A percentile compares a stretch with the other conserved stretches of the same genome.
Evolutionary conservation across 257 asterid genomes (phyloP).

Genomic region (Nicotiana obtusifolia): DNA sequence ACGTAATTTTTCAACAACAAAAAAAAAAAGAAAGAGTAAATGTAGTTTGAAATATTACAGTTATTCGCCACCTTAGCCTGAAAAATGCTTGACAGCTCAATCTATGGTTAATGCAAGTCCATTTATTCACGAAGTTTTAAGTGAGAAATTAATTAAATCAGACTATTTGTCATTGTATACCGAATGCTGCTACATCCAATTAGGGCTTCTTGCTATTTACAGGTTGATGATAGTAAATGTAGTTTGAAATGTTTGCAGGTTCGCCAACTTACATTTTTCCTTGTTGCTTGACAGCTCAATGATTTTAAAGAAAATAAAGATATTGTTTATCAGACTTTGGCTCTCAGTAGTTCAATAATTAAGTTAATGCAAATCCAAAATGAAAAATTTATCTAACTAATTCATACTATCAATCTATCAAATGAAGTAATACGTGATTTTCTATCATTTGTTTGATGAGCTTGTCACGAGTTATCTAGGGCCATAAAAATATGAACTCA

Average conservation of each 20-base stretch:
- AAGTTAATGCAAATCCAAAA: too few relatives aligned
- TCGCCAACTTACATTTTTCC: not conserved
- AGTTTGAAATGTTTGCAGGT: not conserved
- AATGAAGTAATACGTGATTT: too few relatives aligned
- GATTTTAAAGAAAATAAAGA: too few relatives aligned
- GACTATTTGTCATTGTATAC: not conserved
- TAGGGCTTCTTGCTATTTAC: not conserved
- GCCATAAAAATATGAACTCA: too few relatives aligned
- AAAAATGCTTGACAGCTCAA: conserved; percentile 8
- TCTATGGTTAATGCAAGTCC: not conserved
- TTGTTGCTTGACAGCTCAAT: conserved; percentile 17
- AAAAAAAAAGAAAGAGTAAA: not conserved
- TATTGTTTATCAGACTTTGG: too few relatives aligned
- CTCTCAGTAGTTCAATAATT: too few relatives aligned
- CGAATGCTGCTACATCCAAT: not conserved
- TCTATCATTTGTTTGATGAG: too few relatives aligned
- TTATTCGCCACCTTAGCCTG: not conserved
- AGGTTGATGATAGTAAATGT: not conserved
- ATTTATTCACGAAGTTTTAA: not conserved
- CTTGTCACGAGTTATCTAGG: too few relatives aligned
- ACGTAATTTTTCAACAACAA: not conserved
- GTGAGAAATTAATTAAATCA: not conserved
- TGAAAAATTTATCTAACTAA: too few relatives aligned
- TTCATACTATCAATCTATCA: too few relatives aligned
- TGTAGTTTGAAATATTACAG: not conserved